Percentiles rank a stretch among this genome's conserved stretches.
Evolutionary conservation across 2,329 filamentous ascomycete genomes (phyloP).

Genomic region (Aspergillus melleus): DNA sequence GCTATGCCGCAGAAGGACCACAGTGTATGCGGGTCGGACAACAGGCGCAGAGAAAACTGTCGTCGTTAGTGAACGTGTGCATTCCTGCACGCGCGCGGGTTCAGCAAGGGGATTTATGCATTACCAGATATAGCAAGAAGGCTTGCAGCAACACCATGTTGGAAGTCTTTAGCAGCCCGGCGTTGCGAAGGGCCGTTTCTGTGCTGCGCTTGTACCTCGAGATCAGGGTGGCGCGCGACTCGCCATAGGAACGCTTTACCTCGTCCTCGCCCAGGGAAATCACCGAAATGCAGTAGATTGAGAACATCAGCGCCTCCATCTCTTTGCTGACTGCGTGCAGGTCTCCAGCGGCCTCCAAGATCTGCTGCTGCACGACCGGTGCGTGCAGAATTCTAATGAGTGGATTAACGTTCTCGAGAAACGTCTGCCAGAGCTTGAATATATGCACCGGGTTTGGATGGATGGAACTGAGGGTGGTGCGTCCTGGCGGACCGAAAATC

Average conservation of each 20-base stretch:
- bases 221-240: constrained; percentile 31
- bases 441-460: constrained; percentile 27
- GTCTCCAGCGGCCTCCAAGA: constrained; percentile 62
- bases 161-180: constrained; percentile 42
- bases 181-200: constrained; percentile 36
- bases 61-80: neutral
- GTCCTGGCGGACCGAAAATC: neutral
- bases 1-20: constrained; percentile 40
- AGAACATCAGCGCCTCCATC: constrained; percentile 68
- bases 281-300: constrained; percentile 59
- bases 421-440: constrained; percentile 62
- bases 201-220: constrained; percentile 42
- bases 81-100: neutral
- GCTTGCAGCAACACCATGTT: constrained; percentile 49
- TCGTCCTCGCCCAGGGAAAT: constrained; percentile 58
- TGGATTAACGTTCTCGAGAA: constrained; percentile 68
- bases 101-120: neutral
- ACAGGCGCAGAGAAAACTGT: constrained; percentile 35
- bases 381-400: constrained; percentile 67
- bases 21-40: constrained; percentile 49
- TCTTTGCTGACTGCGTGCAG: constrained; percentile 55
- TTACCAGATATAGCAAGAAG: constrained; percentile 46
- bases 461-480: constrained; percentile 2
- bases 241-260: constrained; percentile 43
- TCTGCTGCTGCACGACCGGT: constrained; percentile 61